Conservation (phyloP, 192 early-diverging fungal genomes). For the Backusella tuberculispora region DNA sequence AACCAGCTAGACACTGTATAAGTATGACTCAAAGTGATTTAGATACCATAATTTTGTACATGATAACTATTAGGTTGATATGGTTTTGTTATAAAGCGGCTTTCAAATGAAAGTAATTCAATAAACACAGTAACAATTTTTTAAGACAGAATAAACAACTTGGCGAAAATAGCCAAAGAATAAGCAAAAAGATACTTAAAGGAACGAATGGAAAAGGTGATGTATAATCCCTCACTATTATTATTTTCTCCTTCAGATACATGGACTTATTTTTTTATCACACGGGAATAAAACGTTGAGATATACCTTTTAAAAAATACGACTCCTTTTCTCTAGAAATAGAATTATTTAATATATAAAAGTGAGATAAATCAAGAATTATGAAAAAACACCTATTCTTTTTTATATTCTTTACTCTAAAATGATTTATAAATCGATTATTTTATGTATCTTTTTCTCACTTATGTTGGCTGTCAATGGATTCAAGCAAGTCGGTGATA, state of each 20-base stretch:
- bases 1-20: too few relatives aligned
- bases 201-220: background rate
- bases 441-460: background rate
- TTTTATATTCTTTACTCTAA: background rate
- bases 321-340: background rate
- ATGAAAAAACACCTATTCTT: background rate
- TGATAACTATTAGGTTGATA: too few relatives aligned
- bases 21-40: too few relatives aligned
- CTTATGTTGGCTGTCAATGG: background rate
- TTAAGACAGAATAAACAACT: too few relatives aligned
- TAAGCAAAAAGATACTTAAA: background rate
- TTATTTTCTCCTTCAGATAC: background rate
- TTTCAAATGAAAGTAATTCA: too few relatives aligned
- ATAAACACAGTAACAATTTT: too few relatives aligned
- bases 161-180: background rate
- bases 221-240: background rate
- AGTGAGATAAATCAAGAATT: background rate
- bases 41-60: too few relatives aligned
- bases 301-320: background rate
- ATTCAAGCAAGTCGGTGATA: background rate
- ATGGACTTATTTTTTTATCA: background rate
- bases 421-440: background rate
- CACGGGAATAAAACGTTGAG: background rate
- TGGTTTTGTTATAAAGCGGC: too few relatives aligned
- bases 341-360: background rate